Base-by-base conservation (phyloP, 768 basidiomycete species). In the Lactarius hengduanensis region DNA sequence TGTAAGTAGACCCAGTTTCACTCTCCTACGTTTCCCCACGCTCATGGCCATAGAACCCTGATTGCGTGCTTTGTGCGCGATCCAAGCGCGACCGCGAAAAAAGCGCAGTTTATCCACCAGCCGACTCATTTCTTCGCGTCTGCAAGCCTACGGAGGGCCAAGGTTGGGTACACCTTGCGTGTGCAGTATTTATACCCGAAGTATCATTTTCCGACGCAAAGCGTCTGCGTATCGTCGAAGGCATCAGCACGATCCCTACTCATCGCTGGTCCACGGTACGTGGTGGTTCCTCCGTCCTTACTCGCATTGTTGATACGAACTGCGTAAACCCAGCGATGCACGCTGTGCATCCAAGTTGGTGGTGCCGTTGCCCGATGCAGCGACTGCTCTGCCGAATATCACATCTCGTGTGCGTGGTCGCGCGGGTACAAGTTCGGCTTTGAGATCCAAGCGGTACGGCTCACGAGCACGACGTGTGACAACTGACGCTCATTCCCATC, bases 141-240 rank as follows among this genome's bases (percentile, higher is more conserved):
- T 87, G 86, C 73, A 96, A 96, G 73, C 92, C 92, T 8, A 96
- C 95, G 0, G 95, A 97, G 78, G 92, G 93, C 11, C 90, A 93
- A 75, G 89, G 90, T 63, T 97, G 95, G 95, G 88, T 87, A 0
- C 96, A 98, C 74, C 81, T 95, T 38, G 77, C 97, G 4, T 98
- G 96, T 78, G 86, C 95, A 2, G 86, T 92, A 1, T 98, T 94
- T 78, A 85, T 87, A 34, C 89, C 89, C 4, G 96, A 98, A 72
- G 78, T 95, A n/a, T 82, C 78, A 4, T 96, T 91, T 75, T 87
- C 91, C 28, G 90, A 96, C 71, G 85, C 92, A 0, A 74, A 80
- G 7, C 83, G 83, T 16, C 79, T 98, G 55, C 86, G 88, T 43
- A 77, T 88, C n/a, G 91, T 91, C 8, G 96, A 98, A 76, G 94